Conservation (phyloP, 2,329 filamentous ascomycete genomes). For the Periconia sp. region DNA sequence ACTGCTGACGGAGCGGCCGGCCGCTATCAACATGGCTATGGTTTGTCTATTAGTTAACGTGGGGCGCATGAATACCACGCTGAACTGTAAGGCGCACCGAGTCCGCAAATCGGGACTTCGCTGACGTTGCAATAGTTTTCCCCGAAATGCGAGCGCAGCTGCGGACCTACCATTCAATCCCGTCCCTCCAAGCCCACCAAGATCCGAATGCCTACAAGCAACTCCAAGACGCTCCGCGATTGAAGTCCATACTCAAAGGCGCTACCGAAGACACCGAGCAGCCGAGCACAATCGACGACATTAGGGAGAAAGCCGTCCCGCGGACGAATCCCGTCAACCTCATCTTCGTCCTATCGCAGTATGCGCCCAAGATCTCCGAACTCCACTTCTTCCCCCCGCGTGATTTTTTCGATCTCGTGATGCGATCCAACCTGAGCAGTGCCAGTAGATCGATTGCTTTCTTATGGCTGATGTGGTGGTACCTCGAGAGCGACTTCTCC, state of each 20-base stretch:
- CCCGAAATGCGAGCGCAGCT: conserved; percentile 98
- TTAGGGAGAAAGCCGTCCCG: conserved; percentile 71
- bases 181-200: conserved; percentile 91
- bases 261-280: conserved; percentile 91
- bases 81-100: conserved; percentile 76
- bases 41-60: conserved; percentile 97
- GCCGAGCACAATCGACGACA: conserved; percentile 81
- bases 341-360: conserved; percentile 91
- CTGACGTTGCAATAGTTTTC: conserved; percentile 71
- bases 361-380: conserved; percentile 89
- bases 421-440: conserved; percentile 85
- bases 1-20: conserved; percentile 86
- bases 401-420: conserved; percentile 96
- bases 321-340: conserved; percentile 96
- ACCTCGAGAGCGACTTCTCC: conserved; percentile 93
- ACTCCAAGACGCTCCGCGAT: conserved; percentile 89
- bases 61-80: conserved; percentile 96
- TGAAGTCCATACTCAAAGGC: conserved; percentile 97
- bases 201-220: conserved; percentile 98
- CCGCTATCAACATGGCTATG: conserved; percentile 98
- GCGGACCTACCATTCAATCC: conserved; percentile 96
- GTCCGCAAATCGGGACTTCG: background rate
- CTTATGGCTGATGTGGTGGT: conserved; percentile 99
- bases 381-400: conserved; percentile 83
- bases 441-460: conserved; percentile 85